Base-by-base conservation (phyloP, 352 stramenopile species). In the Thraustochytrium striatum region DNA sequence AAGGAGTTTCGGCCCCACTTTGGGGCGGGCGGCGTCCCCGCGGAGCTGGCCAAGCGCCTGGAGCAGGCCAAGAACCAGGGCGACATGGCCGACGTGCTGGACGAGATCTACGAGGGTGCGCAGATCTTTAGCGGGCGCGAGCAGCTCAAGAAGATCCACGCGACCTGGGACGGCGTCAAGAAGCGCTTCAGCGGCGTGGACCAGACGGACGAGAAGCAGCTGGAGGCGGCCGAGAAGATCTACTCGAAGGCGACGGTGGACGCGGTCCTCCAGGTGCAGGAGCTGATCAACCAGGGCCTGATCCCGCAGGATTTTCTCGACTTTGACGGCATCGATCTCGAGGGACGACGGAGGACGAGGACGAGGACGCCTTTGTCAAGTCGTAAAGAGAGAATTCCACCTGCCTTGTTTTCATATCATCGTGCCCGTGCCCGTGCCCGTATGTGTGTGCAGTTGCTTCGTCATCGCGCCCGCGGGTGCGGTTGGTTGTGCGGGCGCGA, bases 241-340 rank as follows among this genome's bases (percentile, higher is more conserved):
- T 75, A 75, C 65, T 47, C 52, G 0, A 32, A 39, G 7, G 1
- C 65, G 19, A 75, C 65, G 0, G 65, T 75, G 1, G 9, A 75
- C 9, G 44, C 65, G 19, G 65, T 75, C 41, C 25, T 75, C 32
- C 30, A 8, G 11, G 65, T 75, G 16, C 65, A 75, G 36, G 65
- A 75, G 65, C 65, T 75, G 11, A 38, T 75, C 43, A 75, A 75
- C 41, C n/a, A 75, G 52, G 65, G 30, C 28, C 43, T 55, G 65
- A 50, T 75, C n/a, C 65, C 65, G 16, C 30, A 75, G 50, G 65
- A 75, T 43, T 75, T 75, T 25, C 39, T 75, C 21, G 65, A 75
- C 65, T 75, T 75, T 39, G 39, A 72, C 50, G 44, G 5, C 16
- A 58, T 75, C 16, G 65, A 75, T 21, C 32, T 75, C 41, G 65